Conservation (phyloP, 176 grass and related monocot genomes). For the Aegilops longissima region DNA sequence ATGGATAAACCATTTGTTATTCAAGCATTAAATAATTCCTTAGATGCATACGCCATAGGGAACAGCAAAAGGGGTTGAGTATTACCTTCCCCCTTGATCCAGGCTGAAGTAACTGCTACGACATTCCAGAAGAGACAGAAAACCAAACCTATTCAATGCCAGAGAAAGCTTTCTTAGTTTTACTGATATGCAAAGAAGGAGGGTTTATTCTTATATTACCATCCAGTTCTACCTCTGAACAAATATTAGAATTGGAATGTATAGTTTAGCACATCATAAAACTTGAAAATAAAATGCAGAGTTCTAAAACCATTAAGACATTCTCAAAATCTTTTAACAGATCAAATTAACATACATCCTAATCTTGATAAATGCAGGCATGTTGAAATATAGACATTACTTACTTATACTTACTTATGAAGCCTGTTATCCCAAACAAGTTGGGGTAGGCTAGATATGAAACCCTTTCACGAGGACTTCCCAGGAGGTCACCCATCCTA, state of each 20-base stretch:
- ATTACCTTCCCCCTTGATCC: constrained; percentile 94
- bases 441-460: no score
- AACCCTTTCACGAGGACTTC: no score
- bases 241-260: background rate
- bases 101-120: constrained; percentile 92
- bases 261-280: background rate
- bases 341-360: background rate
- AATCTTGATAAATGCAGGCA: background rate
- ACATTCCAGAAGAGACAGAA: constrained; percentile 92
- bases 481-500: no score
- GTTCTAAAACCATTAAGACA: background rate
- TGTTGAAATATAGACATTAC: background rate
- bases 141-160: constrained; percentile 63
- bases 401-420: no score
- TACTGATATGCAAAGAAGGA: background rate
- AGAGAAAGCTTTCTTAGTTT: constrained; percentile 32
- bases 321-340: background rate
- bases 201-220: background rate
- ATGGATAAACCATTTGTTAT: constrained; percentile 12
- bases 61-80: constrained; percentile 2
- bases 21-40: constrained; percentile 17
- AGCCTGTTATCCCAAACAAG: no score
- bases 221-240: background rate
- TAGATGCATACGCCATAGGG: constrained; percentile 8
- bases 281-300: constrained; percentile 5